Base-by-base conservation (phyloP, 2,329 filamentous ascomycete genomes). In the Botryotinia convoluta region DNA sequence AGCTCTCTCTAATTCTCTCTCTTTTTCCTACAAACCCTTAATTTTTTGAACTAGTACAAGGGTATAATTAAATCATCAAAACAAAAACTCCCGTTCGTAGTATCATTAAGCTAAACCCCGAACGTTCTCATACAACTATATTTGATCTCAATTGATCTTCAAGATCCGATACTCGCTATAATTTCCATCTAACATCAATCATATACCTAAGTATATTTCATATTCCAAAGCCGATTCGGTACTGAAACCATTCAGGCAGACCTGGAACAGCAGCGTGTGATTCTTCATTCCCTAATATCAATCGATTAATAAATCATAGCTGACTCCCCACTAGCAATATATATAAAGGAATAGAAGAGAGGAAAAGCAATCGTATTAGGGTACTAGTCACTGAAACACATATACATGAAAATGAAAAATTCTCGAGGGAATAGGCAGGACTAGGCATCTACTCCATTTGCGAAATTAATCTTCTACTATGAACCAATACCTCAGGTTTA, bases 1-100 rank as follows among this genome's bases (percentile, higher is more conserved):
- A 12, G 22, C 22, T 51, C 4, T n/a, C 48, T 26, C 48, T n/a
- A 5, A 0, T 6, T 4, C 0, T 51, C 1, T 51, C 1, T n/a
- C 48, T 51, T 14, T 5, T 51, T n/a, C 0, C 1, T n/a, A n/a
- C 0, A 14, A n/a, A 6, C 26, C 22, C 48, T 51, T 4, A 6
- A 6, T 51, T 14, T 51, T 26, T 26, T 22, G 0, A 1, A 26
- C 26, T 8, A 26, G 45, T 5, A 48, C 3, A 12, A 48, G 9
- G 9, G 10, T 26, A 26, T 1, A 48, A 26, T 26, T 4, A 48
- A 26, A 48, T 48, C 3, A 26, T 45, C 1, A 48, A 10, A 48
- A 48, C 9, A 48, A 10, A 48, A 48, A 48, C 10, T 26, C 26
- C 48, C 26, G 4, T n/a, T n/a, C 4, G 26, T 51, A n/a, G 10